These are phyloP conservation scores for Arabis alpina DNA, from an alignment of 345 rosid genomes.

Conservation along the genomic window DNA sequence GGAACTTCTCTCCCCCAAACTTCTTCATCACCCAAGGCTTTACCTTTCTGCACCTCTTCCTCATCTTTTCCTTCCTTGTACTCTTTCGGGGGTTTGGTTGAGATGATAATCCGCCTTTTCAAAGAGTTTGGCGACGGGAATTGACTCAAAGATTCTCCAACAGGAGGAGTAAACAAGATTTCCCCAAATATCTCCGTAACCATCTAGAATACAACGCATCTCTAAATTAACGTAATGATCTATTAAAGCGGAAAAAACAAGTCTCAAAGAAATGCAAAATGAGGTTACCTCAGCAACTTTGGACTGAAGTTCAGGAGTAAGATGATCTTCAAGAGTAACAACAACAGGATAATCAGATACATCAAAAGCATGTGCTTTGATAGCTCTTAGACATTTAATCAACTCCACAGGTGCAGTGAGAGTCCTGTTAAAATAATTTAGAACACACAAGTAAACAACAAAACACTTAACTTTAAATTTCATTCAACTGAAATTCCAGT, in stretches of 20 bases:
- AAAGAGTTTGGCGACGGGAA: constrained; percentile 74
- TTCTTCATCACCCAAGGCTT: constrained; percentile 57
- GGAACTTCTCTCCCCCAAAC: constrained; percentile 86
- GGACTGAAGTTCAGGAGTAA: constrained; percentile 77
- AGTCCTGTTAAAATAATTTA: constrained; percentile 56
- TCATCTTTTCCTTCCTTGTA: constrained; percentile 49
- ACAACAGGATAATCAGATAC: constrained; percentile 80
- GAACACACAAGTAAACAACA: constrained; percentile 1
- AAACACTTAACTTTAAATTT: neutral
- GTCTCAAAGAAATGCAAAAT: neutral
- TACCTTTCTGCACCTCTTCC: constrained; percentile 48
- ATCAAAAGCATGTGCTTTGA: constrained; percentile 72
- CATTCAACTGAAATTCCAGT: neutral
- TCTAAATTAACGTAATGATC: neutral
- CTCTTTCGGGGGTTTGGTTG: constrained; percentile 90
- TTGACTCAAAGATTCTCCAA: constrained; percentile 63
- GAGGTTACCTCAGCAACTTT: constrained; percentile 75
- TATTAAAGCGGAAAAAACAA: neutral
- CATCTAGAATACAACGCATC: constrained; percentile 57
- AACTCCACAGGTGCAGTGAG: constrained; percentile 76
- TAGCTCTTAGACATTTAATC: constrained; percentile 68
- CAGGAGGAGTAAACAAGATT: constrained; percentile 66
- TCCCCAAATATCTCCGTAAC: constrained; percentile 75
- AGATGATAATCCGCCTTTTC: constrained; percentile 64
- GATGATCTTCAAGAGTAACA: constrained; percentile 88